phyloP scores from a whole-genome alignment of 306 rosid species.

The Rosa lucieae region DNA sequence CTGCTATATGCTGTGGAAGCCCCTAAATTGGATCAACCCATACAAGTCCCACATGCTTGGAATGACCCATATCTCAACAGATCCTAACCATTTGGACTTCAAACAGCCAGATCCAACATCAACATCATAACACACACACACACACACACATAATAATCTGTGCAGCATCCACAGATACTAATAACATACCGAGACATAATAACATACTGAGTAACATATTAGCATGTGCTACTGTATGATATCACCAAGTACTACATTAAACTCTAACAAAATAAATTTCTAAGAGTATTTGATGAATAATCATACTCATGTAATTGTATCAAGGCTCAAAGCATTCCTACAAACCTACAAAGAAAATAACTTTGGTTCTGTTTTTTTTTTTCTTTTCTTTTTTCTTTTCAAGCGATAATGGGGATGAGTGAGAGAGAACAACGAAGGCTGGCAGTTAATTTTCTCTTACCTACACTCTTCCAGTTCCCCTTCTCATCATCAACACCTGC shows the following conservation, averaged over 20 bases:
- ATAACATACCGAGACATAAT: neutral
- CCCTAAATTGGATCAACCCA: neutral
- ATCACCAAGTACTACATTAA: neutral
- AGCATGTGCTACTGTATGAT: neutral
- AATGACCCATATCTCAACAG: neutral
- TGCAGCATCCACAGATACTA: neutral
- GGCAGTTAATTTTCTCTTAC: slow-evolving; percentile 36
- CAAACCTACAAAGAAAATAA: neutral
- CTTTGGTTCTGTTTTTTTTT: too few species aligned
- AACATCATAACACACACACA: neutral
- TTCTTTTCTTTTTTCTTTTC: neutral
- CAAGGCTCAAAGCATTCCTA: neutral
- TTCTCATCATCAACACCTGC: slow-evolving; percentile 86
- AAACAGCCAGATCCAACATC: too few species aligned
- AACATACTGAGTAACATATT: neutral
- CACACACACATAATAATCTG: neutral
- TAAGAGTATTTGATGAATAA: neutral
- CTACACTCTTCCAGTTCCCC: slow-evolving; percentile 72
- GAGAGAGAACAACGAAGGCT: neutral
- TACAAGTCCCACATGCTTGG: neutral
- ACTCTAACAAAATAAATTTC: neutral
- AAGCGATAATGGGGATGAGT: too few species aligned
- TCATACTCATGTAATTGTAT: neutral
- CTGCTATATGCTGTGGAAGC: neutral
- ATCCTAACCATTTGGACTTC: neutral